Conservation (phyloP, 2,329 filamentous ascomycete genomes). For the Plenodomus biglobosus region DNA sequence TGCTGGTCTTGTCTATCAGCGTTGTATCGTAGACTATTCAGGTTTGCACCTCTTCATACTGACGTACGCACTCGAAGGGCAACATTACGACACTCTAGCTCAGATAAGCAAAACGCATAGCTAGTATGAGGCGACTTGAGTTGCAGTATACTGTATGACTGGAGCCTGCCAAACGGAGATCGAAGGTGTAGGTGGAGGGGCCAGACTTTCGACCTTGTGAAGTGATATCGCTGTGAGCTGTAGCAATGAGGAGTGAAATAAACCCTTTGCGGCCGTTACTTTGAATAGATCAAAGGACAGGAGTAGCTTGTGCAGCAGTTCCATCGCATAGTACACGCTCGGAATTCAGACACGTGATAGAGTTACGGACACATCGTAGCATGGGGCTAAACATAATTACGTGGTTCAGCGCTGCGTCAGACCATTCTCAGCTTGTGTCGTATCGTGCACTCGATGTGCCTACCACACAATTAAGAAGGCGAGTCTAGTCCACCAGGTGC, state of each 20-base stretch:
- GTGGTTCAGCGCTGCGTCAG: conserved; percentile 2
- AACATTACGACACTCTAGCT: conserved; percentile 1
- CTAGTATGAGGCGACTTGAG: conserved; percentile 2
- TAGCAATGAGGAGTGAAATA: conserved; percentile 1
- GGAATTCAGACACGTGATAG: conserved; percentile 1
- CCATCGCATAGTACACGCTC: conserved; percentile 1
- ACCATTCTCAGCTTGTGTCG: conserved; percentile 1
- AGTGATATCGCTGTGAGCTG: conserved; percentile 1
- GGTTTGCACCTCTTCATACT: conserved; percentile 1
- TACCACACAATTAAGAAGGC: conserved; percentile 1
- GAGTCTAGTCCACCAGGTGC: conserved; percentile 1
- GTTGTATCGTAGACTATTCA: conserved; percentile 1
- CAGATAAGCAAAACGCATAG: conserved; percentile 1
- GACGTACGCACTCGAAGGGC: conserved; percentile 1
- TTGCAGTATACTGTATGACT: conserved; percentile 1
- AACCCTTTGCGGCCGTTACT: conserved; percentile 1
- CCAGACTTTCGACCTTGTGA: conserved; percentile 1
- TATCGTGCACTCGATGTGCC: conserved; percentile 1
- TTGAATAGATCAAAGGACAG: conserved; percentile 1
- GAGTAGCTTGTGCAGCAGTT: conserved; percentile 1
- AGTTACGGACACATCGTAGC: conserved; percentile 1
- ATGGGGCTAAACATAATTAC: conserved; percentile 1
- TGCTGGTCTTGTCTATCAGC: conserved; percentile 1
- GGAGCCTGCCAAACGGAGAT: conserved; percentile 1
- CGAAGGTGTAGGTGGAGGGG: conserved; percentile 1